Base-by-base conservation (phyloP, 2,329 filamentous ascomycete genomes). In the Aspergillus proliferans region DNA sequence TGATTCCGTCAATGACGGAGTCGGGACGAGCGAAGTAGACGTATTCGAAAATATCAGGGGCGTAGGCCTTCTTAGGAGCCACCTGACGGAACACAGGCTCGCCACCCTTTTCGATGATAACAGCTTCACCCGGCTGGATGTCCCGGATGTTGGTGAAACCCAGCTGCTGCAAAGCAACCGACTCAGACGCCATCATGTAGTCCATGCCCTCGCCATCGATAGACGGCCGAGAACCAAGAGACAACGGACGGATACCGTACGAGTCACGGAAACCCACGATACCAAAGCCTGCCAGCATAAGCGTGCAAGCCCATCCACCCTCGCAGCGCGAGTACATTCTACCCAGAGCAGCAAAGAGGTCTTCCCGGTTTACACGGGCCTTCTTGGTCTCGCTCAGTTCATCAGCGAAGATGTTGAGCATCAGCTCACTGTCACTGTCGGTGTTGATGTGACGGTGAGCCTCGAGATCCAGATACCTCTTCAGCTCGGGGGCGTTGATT, bases 121-220 rank as follows among this genome's bases (percentile, higher is more conserved):
- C 88, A 2, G 88, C 89, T 71, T 95, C 81, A 19, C 91, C 90
- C 0, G 90, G 89, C 47, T 85, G 72, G 55, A 95, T 87, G 62
- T 95, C 87, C 36, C 78, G 71, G 58, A 94, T 85, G 62, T 89
- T 77, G 30, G 70, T 76, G 72, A 93, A 95, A 14, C 88, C 88
- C 43, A 92, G 83, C 66, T 94, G 88, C 42, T 80, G 80, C 43
- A 95, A 74, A 7, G 89, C 90, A 45, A 95, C 84, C 7, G 86
- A 92, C 70, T 95, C 90, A 0, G 89, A 95, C 1, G 89, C 88
- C 75, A 95, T 82, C 80, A 95, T 89, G 73, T 94, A 95, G 69
- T 95, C 90, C 52, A 71, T 85, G 5, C 82, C 83, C 4, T 80
- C 75, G 33, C 80, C 77, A 36, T 82, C 85, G 12, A 75, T 69